These are phyloP conservation scores for Coemansia sp. DNA, from an alignment of 371 early-diverging fungal genomes.

Conservation along the genomic window DNA sequence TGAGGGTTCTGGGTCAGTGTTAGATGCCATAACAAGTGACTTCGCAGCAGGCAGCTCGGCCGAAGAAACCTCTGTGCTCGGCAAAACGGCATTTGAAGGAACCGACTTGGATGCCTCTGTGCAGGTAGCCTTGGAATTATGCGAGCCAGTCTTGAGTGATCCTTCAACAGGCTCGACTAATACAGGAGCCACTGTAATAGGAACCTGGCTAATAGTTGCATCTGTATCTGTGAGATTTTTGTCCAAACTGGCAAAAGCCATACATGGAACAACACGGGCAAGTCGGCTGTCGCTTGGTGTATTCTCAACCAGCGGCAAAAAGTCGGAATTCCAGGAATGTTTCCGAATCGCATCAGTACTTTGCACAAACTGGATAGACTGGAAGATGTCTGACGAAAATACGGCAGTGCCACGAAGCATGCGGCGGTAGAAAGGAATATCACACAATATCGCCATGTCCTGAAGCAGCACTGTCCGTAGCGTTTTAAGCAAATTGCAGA, in stretches of 20 bases:
- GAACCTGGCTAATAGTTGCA: too few relatives aligned
- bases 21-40: too few relatives aligned
- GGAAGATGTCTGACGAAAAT: slow-evolving; percentile 20
- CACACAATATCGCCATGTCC: slow-evolving; percentile 29
- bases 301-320: slow-evolving; percentile 13
- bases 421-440: slow-evolving; percentile 33
- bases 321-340: slow-evolving; percentile 19
- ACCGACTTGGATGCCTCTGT: too few relatives aligned
- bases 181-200: too few relatives aligned
- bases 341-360: slow-evolving; percentile 11
- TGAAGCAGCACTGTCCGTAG: slow-evolving; percentile 32
- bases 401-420: slow-evolving; percentile 27
- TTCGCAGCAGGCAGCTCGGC: too few relatives aligned
- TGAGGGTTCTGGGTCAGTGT: too few relatives aligned
- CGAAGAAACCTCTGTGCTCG: too few relatives aligned
- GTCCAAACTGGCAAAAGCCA: not conserved
- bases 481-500: slow-evolving; percentile 37
- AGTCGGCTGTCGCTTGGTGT: slow-evolving; percentile 8
- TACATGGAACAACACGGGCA: slow-evolving; percentile 10
- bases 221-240: too few relatives aligned
- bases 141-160: too few relatives aligned
- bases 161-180: too few relatives aligned
- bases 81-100: not conserved
- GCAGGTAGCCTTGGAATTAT: too few relatives aligned
- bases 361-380: slow-evolving; percentile 12